A percentile compares a stretch with the other conserved stretches of the same genome.
These are phyloP conservation scores for Fraxinus velutina DNA, from an alignment of 305 asterid species.

Conservation along the genomic window DNA sequence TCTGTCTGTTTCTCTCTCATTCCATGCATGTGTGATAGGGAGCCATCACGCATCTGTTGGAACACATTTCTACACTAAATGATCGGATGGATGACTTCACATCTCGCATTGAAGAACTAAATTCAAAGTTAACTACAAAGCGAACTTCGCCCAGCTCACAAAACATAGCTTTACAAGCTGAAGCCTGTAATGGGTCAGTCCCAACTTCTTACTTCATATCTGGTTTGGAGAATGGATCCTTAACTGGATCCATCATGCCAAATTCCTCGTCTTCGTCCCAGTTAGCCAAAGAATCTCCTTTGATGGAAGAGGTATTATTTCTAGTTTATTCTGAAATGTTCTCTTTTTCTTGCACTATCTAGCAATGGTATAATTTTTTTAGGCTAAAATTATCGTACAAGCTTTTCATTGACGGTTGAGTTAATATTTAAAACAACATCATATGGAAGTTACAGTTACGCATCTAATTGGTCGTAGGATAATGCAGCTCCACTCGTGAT, in stretches of 20 bases:
- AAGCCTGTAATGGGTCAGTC: conserved; percentile 72
- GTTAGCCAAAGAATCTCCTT: conserved; percentile 63
- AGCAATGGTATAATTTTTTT: neutral
- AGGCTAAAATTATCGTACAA: neutral
- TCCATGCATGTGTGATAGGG: conserved; percentile 40
- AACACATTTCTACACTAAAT: conserved; percentile 76
- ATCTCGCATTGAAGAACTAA: conserved; percentile 65
- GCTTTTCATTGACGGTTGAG: neutral
- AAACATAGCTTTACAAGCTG: conserved; percentile 49
- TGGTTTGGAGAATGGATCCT: conserved; percentile 77
- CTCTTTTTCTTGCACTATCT: neutral
- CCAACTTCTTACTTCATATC: conserved; percentile 87
- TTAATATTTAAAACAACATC: neutral
- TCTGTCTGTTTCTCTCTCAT: neutral
- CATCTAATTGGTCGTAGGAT: neutral
- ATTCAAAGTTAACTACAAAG: conserved; percentile 54
- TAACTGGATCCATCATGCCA: conserved; percentile 62
- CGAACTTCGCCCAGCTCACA: conserved; percentile 49
- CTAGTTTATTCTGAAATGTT: neutral
- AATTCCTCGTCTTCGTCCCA: conserved; percentile 74
- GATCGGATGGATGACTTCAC: conserved; percentile 95
- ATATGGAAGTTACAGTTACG: neutral
- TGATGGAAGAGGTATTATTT: conserved; percentile 74
- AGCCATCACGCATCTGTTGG: conserved; percentile 69
- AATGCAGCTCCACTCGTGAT: neutral